phyloP scores from a whole-genome alignment of 2,329 filamentous ascomycete species.

The Pyrenophora graminea region DNA sequence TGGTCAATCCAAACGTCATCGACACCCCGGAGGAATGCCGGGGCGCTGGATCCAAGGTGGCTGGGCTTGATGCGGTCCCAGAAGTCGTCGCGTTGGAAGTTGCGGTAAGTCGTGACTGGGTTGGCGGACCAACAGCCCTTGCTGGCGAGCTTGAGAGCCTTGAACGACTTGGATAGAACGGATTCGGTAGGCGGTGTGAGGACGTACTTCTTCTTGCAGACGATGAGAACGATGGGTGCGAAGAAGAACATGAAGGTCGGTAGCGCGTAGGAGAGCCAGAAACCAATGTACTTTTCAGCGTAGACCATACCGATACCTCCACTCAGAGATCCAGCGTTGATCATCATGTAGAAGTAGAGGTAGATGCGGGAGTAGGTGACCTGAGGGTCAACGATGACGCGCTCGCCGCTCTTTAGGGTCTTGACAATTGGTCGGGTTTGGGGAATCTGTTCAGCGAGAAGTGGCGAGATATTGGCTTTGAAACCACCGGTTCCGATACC shows the following conservation, averaged over 20 bases:
- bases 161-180: slow-evolving; percentile 68
- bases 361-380: slow-evolving; percentile 70
- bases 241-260: slow-evolving; percentile 68
- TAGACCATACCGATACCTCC: slow-evolving; percentile 74
- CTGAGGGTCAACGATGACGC: slow-evolving; percentile 71
- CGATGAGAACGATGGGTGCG: slow-evolving; percentile 64
- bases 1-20: slow-evolving; percentile 80
- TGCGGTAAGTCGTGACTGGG: slow-evolving; percentile 62
- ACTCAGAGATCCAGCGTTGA: slow-evolving; percentile 66
- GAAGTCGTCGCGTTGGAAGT: slow-evolving; percentile 61
- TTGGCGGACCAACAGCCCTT: slow-evolving; percentile 68
- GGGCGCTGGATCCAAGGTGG: slow-evolving; percentile 60
- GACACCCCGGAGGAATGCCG: slow-evolving; percentile 73
- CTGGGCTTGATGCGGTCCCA: slow-evolving; percentile 74
- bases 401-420: slow-evolving; percentile 60
- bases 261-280: slow-evolving; percentile 72
- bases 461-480: slow-evolving; percentile 59
- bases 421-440: slow-evolving; percentile 63
- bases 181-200: slow-evolving; percentile 71
- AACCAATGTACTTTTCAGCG: slow-evolving; percentile 75
- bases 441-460: slow-evolving; percentile 72
- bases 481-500: slow-evolving; percentile 55
- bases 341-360: slow-evolving; percentile 53
- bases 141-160: slow-evolving; percentile 63
- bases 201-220: slow-evolving; percentile 65